Conservation (phyloP, 2,329 filamentous ascomycete genomes). For the Alternaria panax region DNA sequence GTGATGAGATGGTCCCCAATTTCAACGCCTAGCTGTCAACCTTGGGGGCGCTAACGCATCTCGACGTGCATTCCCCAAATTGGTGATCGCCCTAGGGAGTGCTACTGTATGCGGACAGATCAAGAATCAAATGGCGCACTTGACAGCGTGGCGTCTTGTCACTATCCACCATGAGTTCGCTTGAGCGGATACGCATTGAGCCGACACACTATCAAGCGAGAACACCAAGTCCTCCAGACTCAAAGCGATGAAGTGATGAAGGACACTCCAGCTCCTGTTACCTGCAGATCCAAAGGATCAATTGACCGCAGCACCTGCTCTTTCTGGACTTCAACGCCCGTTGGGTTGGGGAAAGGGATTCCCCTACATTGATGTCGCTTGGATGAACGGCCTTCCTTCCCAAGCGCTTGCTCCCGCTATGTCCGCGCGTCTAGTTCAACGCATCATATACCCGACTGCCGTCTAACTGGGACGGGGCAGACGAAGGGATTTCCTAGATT, state of each 20-base stretch:
- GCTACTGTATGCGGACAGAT: neutral
- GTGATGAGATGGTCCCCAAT: neutral
- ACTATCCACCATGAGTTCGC: neutral
- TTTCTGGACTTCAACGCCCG: neutral
- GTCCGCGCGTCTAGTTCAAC: neutral
- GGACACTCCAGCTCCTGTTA: neutral
- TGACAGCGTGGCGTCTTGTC: neutral
- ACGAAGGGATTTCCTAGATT: neutral
- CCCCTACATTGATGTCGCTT: neutral
- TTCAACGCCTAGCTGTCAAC: neutral
- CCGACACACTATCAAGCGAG: neutral
- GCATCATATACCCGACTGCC: neutral
- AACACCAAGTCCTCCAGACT: neutral
- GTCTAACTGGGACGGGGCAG: neutral
- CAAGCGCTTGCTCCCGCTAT: slow-evolving; percentile 4
- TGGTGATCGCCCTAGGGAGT: neutral
- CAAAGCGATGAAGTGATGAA: neutral
- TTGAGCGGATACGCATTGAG: neutral
- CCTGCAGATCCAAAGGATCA: neutral
- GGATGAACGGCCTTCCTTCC: neutral
- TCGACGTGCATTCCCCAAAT: neutral
- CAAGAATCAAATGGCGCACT: neutral
- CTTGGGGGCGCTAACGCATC: slow-evolving; percentile 2
- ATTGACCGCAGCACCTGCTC: neutral
- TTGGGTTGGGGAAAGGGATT: neutral